Evolutionary conservation across 345 rosid genomes (phyloP), one percentile per base, ranked within the genome.

Genomic region (Hypericum androsaemum): DNA sequence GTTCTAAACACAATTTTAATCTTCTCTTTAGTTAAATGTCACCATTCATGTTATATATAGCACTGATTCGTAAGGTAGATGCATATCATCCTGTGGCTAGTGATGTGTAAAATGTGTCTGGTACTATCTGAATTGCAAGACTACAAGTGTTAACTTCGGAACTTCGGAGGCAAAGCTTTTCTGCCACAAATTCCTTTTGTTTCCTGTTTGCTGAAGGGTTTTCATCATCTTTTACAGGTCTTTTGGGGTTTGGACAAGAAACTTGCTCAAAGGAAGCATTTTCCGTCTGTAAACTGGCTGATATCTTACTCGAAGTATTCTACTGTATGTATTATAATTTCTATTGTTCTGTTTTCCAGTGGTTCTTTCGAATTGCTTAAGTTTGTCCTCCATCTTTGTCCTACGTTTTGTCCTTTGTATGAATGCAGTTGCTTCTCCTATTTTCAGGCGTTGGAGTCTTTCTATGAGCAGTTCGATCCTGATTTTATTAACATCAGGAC

Each of bases 161-260:
- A 22, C 4, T 22, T 22, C 32, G 32, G 32, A 22, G 4, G 32
- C 32, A 22, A 22, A 22, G 32, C 32, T 22, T 22, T 22, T 22
- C 32, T 4, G 4, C 32, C 32, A 22, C 4, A 22, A 4, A 22
- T 22, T 22, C 32, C 32, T 22, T 22, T 22, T 22, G 32, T 22
- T 22, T 22, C 4, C 32, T 1, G 32, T 22, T 22, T 22, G 32
- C 32, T 22, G 32, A 22, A 22, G 2, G 58, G 36, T 50, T 14
- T 22, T 16, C 40, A 57, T 40, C 59, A 52, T 37, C 12, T 61
- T 58, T 63, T 68, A 60, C 79, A 94, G 99, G 99, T 94, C 62
- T 94, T 94, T 77, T 94, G 99, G 99, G 99, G 99, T 71, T 78
- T 94, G 69, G 99, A 94, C 75, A 94, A 94, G 84, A 94, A 94